phyloP scores from a whole-genome alignment of 2,329 filamentous ascomycete genomes.

The Pestalotiopsis sp. region DNA sequence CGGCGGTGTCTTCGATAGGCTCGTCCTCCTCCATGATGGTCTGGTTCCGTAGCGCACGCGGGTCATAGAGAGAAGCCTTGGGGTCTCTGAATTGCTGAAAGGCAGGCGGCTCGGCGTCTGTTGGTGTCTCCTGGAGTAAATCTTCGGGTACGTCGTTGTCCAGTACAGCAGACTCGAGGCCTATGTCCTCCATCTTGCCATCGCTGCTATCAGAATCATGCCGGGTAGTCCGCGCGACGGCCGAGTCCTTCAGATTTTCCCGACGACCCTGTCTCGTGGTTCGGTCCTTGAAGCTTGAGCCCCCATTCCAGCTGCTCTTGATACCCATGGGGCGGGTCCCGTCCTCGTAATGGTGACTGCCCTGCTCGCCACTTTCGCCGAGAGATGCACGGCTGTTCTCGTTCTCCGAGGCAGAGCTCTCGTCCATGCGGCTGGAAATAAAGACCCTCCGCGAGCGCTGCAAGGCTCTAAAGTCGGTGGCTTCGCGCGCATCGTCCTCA shows the following conservation, averaged over 20 bases:
- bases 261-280: conserved; percentile 41
- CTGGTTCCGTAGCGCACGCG: conserved; percentile 39
- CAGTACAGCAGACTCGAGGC: conserved; percentile 68
- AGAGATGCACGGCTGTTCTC: conserved; percentile 60
- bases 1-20: conserved; percentile 32
- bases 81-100: conserved; percentile 59
- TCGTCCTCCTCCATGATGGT: conserved; percentile 38
- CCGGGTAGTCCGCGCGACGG: conserved; percentile 25
- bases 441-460: conserved; percentile 89
- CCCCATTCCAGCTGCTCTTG: conserved; percentile 65
- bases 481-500: conserved; percentile 88
- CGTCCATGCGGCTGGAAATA: conserved; percentile 77
- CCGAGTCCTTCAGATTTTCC: conserved; percentile 35
- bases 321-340: conserved; percentile 53
- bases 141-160: conserved; percentile 62
- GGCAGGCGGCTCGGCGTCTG: conserved; percentile 57
- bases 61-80: conserved; percentile 46
- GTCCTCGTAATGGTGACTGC: conserved; percentile 44
- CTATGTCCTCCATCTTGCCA: conserved; percentile 82
- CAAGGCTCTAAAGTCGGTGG: conserved; percentile 90
- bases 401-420: conserved; percentile 81
- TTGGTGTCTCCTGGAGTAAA: conserved; percentile 53
- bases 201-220: conserved; percentile 37
- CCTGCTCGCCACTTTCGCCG: conserved; percentile 53
- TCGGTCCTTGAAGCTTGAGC: conserved; percentile 42